Conservation (phyloP, 768 basidiomycete species). For the Rhodotorula paludigena region DNA sequence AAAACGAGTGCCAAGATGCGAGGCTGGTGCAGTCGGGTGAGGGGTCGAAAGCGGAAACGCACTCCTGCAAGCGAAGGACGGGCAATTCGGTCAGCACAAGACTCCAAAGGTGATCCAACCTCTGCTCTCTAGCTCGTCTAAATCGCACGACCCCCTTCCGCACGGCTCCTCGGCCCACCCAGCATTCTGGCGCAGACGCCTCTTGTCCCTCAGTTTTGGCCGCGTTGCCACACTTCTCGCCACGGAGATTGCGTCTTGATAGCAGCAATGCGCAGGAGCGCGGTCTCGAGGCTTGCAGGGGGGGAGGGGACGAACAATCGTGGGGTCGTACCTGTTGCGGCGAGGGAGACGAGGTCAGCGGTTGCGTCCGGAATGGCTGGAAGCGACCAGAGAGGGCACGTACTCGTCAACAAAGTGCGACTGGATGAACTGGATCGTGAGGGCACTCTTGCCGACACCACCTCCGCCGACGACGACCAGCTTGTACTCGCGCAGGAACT, state of each 20-base stretch:
- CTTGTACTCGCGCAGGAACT: slow-evolving; percentile 85
- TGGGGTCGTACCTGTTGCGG: slow-evolving; percentile 49
- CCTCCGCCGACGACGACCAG: slow-evolving; percentile 97
- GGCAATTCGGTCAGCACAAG: background rate
- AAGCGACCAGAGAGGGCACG: background rate
- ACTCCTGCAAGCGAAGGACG: slow-evolving; percentile 1
- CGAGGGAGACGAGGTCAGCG: background rate
- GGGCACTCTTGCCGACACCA: slow-evolving; percentile 55
- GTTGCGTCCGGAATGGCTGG: background rate
- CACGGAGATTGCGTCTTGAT: too few relatives aligned
- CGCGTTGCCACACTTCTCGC: too few relatives aligned
- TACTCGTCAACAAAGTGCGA: slow-evolving; percentile 47
- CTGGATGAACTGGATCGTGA: slow-evolving; percentile 52
- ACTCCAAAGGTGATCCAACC: background rate
- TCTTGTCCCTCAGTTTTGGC: too few relatives aligned
- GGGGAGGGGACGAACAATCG: slow-evolving; percentile 45
- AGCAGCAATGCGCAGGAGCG: background rate
- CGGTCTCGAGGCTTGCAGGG: background rate
- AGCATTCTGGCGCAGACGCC: too few relatives aligned
- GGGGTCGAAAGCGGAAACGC: background rate
- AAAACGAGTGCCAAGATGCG: too few relatives aligned
- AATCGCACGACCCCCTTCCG: background rate
- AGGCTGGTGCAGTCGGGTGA: background rate
- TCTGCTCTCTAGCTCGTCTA: background rate
- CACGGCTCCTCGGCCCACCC: too few relatives aligned